Percentiles rank a stretch among this genome's conserved stretches.
These are phyloP conservation scores for Alternaria solani DNA, from an alignment of 2,329 filamentous ascomycete species.

Conservation along the genomic window DNA sequence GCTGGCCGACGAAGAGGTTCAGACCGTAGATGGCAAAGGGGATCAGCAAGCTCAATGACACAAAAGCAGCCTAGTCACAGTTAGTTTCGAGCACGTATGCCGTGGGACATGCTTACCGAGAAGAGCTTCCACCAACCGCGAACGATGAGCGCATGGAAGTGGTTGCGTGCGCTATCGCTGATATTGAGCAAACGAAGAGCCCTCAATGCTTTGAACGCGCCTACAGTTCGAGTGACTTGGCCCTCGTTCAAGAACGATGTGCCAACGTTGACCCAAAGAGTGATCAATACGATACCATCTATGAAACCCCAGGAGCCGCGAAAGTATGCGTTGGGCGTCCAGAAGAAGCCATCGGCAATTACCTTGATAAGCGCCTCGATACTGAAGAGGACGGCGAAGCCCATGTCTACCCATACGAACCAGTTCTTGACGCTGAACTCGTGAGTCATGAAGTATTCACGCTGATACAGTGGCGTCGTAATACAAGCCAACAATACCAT, in stretches of 20 bases:
- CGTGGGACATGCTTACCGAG: slow-evolving; percentile 63
- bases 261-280: slow-evolving; percentile 92
- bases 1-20: slow-evolving; percentile 87
- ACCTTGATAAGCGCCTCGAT: slow-evolving; percentile 89
- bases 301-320: slow-evolving; percentile 97
- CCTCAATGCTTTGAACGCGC: slow-evolving; percentile 95
- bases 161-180: slow-evolving; percentile 93
- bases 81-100: slow-evolving; percentile 6
- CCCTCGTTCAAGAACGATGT: slow-evolving; percentile 84
- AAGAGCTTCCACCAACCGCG: slow-evolving; percentile 94
- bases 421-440: slow-evolving; percentile 74
- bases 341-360: slow-evolving; percentile 93
- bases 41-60: slow-evolving; percentile 91
- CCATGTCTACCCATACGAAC: slow-evolving; percentile 94
- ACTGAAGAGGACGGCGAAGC: slow-evolving; percentile 87
- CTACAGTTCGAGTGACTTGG: slow-evolving; percentile 86
- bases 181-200: slow-evolving; percentile 92
- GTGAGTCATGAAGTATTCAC: slow-evolving; percentile 75
- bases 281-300: slow-evolving; percentile 88
- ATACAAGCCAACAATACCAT: slow-evolving; percentile 98
- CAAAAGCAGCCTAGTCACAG: slow-evolving; percentile 74
- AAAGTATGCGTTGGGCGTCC: slow-evolving; percentile 97
- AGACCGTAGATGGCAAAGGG: slow-evolving; percentile 96
- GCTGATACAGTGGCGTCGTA: slow-evolving; percentile 93
- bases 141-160: slow-evolving; percentile 95